Evolutionary conservation across 768 basidiomycete species (phyloP).

Genomic region (Coprinopsis sp.): DNA sequence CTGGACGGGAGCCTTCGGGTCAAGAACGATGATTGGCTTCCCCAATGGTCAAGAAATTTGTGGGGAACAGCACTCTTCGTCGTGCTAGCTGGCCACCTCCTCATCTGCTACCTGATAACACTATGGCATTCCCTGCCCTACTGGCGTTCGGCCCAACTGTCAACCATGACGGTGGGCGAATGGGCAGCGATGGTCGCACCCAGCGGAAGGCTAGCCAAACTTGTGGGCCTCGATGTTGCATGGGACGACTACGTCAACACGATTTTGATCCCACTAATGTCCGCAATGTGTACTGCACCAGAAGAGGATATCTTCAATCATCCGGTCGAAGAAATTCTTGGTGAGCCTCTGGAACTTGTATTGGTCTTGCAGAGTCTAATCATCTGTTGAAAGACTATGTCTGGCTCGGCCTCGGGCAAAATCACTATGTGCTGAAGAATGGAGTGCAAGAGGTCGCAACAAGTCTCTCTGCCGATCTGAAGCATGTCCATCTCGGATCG

Average conservation of each 20-base stretch:
- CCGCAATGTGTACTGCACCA: conserved; percentile 67
- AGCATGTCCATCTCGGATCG: conserved; percentile 51
- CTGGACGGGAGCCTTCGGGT: conserved; percentile 10
- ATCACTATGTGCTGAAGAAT: conserved; percentile 60
- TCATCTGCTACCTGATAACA: conserved; percentile 44
- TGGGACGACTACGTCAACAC: conserved; percentile 52
- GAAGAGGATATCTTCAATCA: conserved; percentile 49
- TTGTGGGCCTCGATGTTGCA: conserved; percentile 41
- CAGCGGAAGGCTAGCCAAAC: conserved; percentile 32
- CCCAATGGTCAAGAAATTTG: conserved; percentile 13
- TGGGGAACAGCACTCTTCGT: conserved; percentile 36
- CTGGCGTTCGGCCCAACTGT: conserved; percentile 24
- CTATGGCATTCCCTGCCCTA: conserved; percentile 40
- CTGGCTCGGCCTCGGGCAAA: conserved; percentile 60
- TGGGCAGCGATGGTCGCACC: conserved; percentile 46
- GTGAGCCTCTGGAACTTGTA: no score
- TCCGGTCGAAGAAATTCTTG: conserved; percentile 62
- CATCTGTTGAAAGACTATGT: conserved; percentile 51
- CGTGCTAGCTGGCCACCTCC: conserved; percentile 37
- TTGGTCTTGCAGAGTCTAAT: no score
- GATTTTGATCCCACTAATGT: conserved; percentile 62
- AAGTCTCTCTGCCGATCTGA: conserved; percentile 40
- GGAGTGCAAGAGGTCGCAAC: conserved; percentile 58
- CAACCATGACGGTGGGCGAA: conserved; percentile 40
- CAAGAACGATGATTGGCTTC: conserved; percentile 4